Evolutionary conservation across 2,329 filamentous ascomycete species (phyloP).

Genomic region (Cladosporium sp.): DNA sequence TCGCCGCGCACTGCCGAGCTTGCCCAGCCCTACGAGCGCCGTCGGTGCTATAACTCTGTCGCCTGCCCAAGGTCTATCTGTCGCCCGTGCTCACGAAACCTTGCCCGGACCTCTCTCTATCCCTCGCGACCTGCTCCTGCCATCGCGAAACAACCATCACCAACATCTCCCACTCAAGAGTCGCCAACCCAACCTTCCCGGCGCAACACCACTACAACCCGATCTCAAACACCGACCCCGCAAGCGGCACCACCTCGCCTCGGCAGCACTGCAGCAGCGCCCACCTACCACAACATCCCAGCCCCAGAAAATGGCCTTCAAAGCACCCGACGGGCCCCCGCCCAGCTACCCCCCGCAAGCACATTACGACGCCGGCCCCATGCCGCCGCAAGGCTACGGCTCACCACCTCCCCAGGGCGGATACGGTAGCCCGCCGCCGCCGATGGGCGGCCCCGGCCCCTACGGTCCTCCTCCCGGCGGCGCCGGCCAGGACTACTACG

Average conservation of each 20-base stretch:
- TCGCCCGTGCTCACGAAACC: conserved; percentile 6
- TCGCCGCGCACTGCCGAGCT: conserved; percentile 4
- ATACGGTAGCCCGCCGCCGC: conserved; percentile 14
- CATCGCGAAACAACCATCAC: background rate
- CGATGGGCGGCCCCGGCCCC: conserved; percentile 9
- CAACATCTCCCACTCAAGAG: background rate
- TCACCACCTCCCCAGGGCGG: conserved; percentile 7
- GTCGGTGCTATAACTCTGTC: conserved; percentile 3
- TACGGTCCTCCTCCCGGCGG: conserved; percentile 9
- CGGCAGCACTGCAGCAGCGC: background rate
- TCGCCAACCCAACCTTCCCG: background rate
- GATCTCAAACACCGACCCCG: background rate
- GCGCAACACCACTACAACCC: conserved; percentile 3
- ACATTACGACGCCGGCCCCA: background rate
- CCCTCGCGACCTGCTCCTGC: background rate
- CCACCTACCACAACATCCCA: background rate
- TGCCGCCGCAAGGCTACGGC: background rate
- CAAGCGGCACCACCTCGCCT: background rate
- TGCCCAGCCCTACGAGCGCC: background rate
- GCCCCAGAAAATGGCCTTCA: conserved; percentile 3
- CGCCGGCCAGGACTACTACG: conserved; percentile 2
- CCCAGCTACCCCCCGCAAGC: conserved; percentile 13
- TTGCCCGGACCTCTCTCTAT: background rate
- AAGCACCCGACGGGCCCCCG: conserved; percentile 1
- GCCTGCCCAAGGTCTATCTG: background rate